Base-by-base conservation (phyloP, 495 filamentous ascomycete species). In the Aspergillus campestris region DNA sequence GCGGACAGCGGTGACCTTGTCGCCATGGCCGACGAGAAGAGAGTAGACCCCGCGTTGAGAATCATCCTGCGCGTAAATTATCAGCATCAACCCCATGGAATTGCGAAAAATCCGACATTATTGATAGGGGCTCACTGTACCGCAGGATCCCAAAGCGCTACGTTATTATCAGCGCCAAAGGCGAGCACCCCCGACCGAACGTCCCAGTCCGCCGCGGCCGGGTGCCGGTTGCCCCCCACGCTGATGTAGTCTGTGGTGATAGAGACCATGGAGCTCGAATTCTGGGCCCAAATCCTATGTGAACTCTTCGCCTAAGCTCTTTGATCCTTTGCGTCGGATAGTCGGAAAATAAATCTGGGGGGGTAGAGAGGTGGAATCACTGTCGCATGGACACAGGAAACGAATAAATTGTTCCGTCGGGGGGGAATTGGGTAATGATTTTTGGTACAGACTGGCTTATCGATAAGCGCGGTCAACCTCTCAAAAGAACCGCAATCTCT, bases 161-260 rank as follows among this genome's bases (percentile, higher is more conserved):
- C 73, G 67, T 91, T 92, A 47, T 79, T 79, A 66, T 89, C 87
- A 27, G 89, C 84, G 32, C 92, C 92, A 66, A 86, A 98, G 36
- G 91, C 94, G 32, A 97, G 73, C 43, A 90, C 64, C 9, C 84
- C 81, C 31, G 73, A 69, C 49, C 79, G 66, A 6, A 70, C 57
- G 57, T 89, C 79, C 92, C 92, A 98, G 66, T 97, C 92, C 10
- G 92, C 89, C 9, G 86, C 87, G 11, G 81, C 81, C 24, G 92
- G 84, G 51, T 96, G 87, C 48, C 91, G 74, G 66, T 96, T 97
- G 32, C 87, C 90, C 44, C 92, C 92, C 45, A 82, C 82, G 28
- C 89, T 84, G 29, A 94, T 80, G 53, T 87, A 94, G 10, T 79
- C 73, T 43, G 68, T 61, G 41, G 64, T 53, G 28, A 74, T 60